These are phyloP conservation scores for Yamadazyma olivae DNA, from an alignment of 805 yeast species.

Conservation along the genomic window DNA sequence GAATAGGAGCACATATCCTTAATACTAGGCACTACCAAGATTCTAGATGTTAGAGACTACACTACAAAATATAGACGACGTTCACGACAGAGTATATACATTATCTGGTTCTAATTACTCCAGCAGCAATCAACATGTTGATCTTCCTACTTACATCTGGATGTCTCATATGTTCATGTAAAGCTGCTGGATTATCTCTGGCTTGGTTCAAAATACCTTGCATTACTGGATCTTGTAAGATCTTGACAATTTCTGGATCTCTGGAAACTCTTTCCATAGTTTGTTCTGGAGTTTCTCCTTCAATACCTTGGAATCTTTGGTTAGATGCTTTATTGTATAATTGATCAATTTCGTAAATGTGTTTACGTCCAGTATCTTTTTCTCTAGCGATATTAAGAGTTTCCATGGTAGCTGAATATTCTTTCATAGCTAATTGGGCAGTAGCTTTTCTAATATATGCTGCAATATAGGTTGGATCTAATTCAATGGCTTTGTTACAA, in stretches of 20 bases:
- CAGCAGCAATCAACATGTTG: constrained; percentile 89
- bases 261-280: constrained; percentile 85
- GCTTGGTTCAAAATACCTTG: constrained; percentile 93
- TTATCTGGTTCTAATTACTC: constrained; percentile 87
- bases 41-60: too few relatives aligned
- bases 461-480: constrained; percentile 86
- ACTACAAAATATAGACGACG: too few relatives aligned
- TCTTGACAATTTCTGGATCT: constrained; percentile 92
- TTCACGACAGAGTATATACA: too few relatives aligned
- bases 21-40: too few relatives aligned
- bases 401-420: constrained; percentile 76
- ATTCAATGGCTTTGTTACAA: constrained; percentile 83
- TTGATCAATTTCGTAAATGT: constrained; percentile 74
- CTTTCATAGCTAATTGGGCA: constrained; percentile 88
- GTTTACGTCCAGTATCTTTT: constrained; percentile 65
- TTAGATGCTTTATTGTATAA: constrained; percentile 72
- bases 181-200: constrained; percentile 90
- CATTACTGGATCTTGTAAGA: constrained; percentile 94
- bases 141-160: constrained; percentile 89
- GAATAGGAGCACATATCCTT: too few relatives aligned
- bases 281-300: constrained; percentile 91
- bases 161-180: constrained; percentile 96
- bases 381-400: constrained; percentile 77
- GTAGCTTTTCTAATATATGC: constrained; percentile 97
- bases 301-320: constrained; percentile 77